A percentile compares a stretch with the other conserved stretches of the same genome.
Conservation (phyloP, 2,329 filamentous ascomycete species). For the Monosporascus sp. region DNA sequence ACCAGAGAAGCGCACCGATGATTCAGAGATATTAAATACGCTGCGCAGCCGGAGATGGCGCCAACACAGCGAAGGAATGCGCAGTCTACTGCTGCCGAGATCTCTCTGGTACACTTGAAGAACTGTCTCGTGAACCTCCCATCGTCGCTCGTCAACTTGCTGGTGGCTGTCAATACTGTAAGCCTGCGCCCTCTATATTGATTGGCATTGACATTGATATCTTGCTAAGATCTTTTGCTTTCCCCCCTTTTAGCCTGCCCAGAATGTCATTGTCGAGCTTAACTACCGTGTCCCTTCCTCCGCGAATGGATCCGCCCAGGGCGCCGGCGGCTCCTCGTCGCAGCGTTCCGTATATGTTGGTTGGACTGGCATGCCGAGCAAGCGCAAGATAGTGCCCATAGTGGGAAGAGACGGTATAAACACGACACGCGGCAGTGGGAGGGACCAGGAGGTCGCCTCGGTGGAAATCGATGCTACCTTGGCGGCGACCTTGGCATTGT, state of each 20-base stretch:
- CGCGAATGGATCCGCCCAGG: constrained; percentile 35
- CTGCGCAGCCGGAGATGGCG: constrained; percentile 17
- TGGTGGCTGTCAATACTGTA: constrained; percentile 88
- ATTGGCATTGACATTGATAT: too few species aligned
- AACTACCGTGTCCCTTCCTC: constrained; percentile 58
- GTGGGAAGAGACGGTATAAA: constrained; percentile 69
- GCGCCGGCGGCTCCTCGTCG: constrained; percentile 38
- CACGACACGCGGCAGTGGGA: constrained; percentile 49
- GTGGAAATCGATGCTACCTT: constrained; percentile 88
- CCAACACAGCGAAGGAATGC: constrained; percentile 45
- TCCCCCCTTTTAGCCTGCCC: constrained; percentile 58
- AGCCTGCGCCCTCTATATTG: constrained; percentile 26
- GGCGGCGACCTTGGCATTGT: constrained; percentile 68
- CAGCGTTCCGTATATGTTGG: constrained; percentile 78
- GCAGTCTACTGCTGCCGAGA: constrained; percentile 69
- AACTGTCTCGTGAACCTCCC: constrained; percentile 95
- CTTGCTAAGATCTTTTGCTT: neutral
- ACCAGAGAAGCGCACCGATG: too few species aligned
- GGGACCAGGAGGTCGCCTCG: constrained; percentile 70
- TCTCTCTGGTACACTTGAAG: constrained; percentile 81
- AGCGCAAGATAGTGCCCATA: constrained; percentile 68
- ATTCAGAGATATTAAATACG: too few species aligned
- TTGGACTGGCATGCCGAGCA: constrained; percentile 98
- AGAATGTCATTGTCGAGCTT: constrained; percentile 95
- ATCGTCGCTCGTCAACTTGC: constrained; percentile 71